A percentile compares a stretch with the other conserved stretches of the same genome.
Conservation (phyloP, 139 green algal species). For the Micractinium conductrix region DNA sequence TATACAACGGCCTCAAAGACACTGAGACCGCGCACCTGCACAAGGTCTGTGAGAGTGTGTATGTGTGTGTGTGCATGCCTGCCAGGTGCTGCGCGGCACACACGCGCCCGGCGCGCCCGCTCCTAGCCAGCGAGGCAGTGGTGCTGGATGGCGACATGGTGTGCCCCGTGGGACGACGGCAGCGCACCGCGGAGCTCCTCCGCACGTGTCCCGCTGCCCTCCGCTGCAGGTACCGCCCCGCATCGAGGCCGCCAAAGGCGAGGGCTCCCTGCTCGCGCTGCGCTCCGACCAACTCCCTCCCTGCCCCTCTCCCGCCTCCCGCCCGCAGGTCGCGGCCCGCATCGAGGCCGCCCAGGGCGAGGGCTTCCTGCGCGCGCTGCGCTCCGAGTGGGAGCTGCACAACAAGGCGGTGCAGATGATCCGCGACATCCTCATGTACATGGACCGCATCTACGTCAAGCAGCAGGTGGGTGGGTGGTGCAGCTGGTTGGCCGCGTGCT, state of each 20-base stretch:
- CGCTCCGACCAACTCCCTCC: constrained; percentile 49
- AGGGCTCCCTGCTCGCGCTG: constrained; percentile 89
- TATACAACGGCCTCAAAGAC: constrained; percentile 89
- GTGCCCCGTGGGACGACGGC: no score
- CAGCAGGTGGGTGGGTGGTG: constrained; percentile 51
- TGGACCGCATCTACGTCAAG: constrained; percentile 99
- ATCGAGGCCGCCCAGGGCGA: constrained; percentile 80
- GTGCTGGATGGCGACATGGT: no score
- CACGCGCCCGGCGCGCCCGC: no score
- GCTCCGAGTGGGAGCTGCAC: constrained; percentile 89
- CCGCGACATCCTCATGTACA: constrained; percentile 99
- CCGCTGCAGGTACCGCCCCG: constrained; percentile 60
- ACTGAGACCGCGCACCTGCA: constrained; percentile 83
- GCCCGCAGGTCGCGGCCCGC: constrained; percentile 59
- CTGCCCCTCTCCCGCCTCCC: background rate
- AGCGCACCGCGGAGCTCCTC: no score
- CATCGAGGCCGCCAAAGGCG: constrained; percentile 77
- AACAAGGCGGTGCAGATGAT: constrained; percentile 97
- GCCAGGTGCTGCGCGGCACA: no score
- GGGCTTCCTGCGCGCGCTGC: constrained; percentile 89
- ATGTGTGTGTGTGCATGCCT: background rate
- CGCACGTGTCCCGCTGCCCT: background rate
- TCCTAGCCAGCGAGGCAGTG: no score
- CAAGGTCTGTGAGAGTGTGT: background rate
- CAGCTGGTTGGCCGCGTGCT: no score